phyloP scores from a whole-genome alignment of 306 rosid species.

The Elaeagnus macrophylla region DNA sequence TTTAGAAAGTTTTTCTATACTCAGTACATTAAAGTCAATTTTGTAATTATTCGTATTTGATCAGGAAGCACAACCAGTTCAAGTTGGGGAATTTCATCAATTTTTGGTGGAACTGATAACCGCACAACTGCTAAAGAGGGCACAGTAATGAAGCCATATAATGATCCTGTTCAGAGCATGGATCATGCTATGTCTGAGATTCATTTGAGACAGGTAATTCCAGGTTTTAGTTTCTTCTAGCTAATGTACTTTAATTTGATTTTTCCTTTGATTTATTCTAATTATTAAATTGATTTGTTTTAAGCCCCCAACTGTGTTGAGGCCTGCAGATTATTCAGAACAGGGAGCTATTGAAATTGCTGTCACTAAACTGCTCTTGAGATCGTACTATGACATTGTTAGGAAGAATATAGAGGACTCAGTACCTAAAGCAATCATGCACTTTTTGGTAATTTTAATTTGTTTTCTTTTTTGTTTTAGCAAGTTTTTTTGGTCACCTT shows the following conservation, averaged over 20 bases:
- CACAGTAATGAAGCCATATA: slow-evolving; percentile 32
- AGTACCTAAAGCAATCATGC: slow-evolving; percentile 93
- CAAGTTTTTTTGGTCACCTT: background rate
- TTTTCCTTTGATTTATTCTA: background rate
- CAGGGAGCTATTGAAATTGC: slow-evolving; percentile 69
- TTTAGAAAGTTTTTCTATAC: too few species aligned
- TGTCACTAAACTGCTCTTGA: slow-evolving; percentile 70
- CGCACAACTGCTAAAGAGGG: slow-evolving; percentile 51
- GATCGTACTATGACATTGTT: slow-evolving; percentile 89
- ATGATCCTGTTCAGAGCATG: slow-evolving; percentile 48
- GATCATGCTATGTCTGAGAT: slow-evolving; percentile 73
- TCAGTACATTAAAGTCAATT: background rate
- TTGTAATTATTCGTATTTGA: slow-evolving; percentile 13
- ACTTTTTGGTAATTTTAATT: slow-evolving; percentile 70
- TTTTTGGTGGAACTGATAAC: slow-evolving; percentile 69
- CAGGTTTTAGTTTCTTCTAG: slow-evolving; percentile 9
- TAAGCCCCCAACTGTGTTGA: slow-evolving; percentile 87
- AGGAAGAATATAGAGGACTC: slow-evolving; percentile 83
- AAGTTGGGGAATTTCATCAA: slow-evolving; percentile 89
- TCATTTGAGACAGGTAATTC: slow-evolving; percentile 73
- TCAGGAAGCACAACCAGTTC: slow-evolving; percentile 56
- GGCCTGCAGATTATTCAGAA: slow-evolving; percentile 89
- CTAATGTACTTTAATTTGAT: background rate
- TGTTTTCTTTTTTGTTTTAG: background rate
- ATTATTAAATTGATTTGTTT: slow-evolving; percentile 15